Conservation (phyloP, 352 stramenopile species). For the Pythium apleroticum region DNA sequence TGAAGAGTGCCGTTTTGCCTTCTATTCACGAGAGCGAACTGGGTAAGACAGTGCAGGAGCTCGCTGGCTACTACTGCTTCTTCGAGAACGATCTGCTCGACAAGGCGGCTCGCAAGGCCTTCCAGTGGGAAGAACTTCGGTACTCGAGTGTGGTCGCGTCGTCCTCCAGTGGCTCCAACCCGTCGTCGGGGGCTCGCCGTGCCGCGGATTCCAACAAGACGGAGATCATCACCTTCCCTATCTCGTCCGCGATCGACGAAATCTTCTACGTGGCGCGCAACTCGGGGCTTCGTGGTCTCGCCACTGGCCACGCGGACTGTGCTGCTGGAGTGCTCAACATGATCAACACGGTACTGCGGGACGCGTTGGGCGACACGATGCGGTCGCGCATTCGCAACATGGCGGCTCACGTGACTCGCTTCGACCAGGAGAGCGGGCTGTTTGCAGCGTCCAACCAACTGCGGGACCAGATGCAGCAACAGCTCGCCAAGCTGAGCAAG, state of each 20-base stretch:
- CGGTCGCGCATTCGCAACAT: slow-evolving; percentile 75
- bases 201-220: slow-evolving; percentile 21
- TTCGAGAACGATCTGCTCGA: slow-evolving; percentile 84
- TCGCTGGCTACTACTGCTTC: slow-evolving; percentile 85
- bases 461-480: slow-evolving; percentile 85
- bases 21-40: slow-evolving; percentile 71
- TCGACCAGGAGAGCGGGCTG: slow-evolving; percentile 57
- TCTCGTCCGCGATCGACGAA: slow-evolving; percentile 85
- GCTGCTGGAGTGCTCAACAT: slow-evolving; percentile 84
- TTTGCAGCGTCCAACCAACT: slow-evolving; percentile 63
- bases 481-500: slow-evolving; percentile 87
- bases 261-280: slow-evolving; percentile 88
- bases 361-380: slow-evolving; percentile 80
- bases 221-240: slow-evolving; percentile 55
- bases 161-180: neutral
- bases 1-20: slow-evolving; percentile 35
- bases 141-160: slow-evolving; percentile 38
- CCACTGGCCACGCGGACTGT: slow-evolving; percentile 81
- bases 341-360: slow-evolving; percentile 80
- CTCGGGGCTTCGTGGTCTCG: slow-evolving; percentile 73
- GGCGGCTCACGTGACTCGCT: slow-evolving; percentile 48
- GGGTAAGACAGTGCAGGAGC: slow-evolving; percentile 78
- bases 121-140: slow-evolving; percentile 83
- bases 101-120: slow-evolving; percentile 76
- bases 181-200: neutral